Evolutionary conservation across 2,329 filamentous ascomycete species (phyloP).

Genomic region (Beauveria sp.): DNA sequence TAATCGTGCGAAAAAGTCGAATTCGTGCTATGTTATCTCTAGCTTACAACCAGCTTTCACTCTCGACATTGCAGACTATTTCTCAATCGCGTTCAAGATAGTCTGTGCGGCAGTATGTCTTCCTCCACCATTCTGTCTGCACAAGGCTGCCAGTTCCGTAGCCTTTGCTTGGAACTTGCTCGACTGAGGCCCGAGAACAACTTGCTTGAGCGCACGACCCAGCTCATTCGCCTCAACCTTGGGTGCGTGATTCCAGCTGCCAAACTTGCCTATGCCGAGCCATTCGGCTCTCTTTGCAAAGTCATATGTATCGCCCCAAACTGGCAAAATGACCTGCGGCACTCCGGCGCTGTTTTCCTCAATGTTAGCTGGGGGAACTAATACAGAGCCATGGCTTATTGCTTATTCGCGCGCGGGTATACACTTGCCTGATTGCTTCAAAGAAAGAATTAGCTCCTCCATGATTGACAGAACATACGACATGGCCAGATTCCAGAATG

Average conservation of each 20-base stretch:
- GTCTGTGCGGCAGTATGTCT: neutral
- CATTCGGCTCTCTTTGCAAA: slow-evolving; percentile 34
- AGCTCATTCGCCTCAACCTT: neutral
- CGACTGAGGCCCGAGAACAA: neutral
- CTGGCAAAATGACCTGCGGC: slow-evolving; percentile 35
- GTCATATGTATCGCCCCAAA: slow-evolving; percentile 37
- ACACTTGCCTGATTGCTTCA: slow-evolving; percentile 33
- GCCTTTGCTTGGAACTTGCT: neutral
- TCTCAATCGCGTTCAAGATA: slow-evolving; percentile 10
- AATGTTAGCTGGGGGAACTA: neutral
- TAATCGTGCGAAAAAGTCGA: too few relatives aligned
- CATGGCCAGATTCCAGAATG: slow-evolving; percentile 27
- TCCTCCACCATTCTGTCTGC: neutral
- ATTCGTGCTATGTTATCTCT: neutral
- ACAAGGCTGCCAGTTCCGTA: neutral
- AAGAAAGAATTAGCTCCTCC: slow-evolving; percentile 34
- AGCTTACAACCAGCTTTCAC: neutral
- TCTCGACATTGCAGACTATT: neutral
- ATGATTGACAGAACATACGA: slow-evolving; percentile 30
- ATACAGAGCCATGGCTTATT: too few relatives aligned
- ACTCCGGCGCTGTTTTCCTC: slow-evolving; percentile 27
- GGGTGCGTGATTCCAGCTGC: slow-evolving; percentile 19
- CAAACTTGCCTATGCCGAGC: slow-evolving; percentile 30
- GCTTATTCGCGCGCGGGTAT: neutral
- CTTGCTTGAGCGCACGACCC: neutral